phyloP scores from a whole-genome alignment of 495 filamentous ascomycete species.

The Aspergillus avenaceus region DNA sequence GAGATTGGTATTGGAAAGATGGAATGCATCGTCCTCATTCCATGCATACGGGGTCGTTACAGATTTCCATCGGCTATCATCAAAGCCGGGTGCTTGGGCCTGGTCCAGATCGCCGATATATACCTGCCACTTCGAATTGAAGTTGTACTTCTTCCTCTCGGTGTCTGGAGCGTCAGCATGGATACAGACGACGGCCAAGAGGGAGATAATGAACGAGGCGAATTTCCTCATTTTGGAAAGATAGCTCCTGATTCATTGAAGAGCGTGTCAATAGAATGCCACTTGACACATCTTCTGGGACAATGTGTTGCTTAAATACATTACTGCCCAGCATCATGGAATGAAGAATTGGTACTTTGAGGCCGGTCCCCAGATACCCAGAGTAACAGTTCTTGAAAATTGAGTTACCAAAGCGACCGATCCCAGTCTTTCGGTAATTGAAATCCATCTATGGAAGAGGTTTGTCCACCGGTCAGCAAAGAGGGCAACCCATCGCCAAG shows the following conservation, averaged over 20 bases:
- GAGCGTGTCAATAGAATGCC: too few species aligned
- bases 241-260: not conserved
- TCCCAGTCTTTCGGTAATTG: too few species aligned
- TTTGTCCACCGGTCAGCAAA: too few species aligned
- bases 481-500: too few species aligned
- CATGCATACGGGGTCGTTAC: slow-evolving; percentile 5
- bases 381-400: too few species aligned
- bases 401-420: too few species aligned
- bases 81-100: not conserved
- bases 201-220: not conserved
- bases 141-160: not conserved
- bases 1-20: slow-evolving; percentile 1
- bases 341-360: too few species aligned
- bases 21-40: slow-evolving; percentile 9
- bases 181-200: not conserved
- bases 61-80: slow-evolving; percentile 1
- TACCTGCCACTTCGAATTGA: not conserved
- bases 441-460: too few species aligned
- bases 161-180: not conserved
- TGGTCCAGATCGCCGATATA: not conserved
- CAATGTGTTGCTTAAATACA: too few species aligned
- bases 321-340: too few species aligned
- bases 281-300: too few species aligned
- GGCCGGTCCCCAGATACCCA: too few species aligned
- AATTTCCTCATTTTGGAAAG: not conserved